Evolutionary conservation across 2,329 filamentous ascomycete species (phyloP), one percentile per base, ranked within the genome.

Genomic region (Cephalotrichum gorgonifer): DNA sequence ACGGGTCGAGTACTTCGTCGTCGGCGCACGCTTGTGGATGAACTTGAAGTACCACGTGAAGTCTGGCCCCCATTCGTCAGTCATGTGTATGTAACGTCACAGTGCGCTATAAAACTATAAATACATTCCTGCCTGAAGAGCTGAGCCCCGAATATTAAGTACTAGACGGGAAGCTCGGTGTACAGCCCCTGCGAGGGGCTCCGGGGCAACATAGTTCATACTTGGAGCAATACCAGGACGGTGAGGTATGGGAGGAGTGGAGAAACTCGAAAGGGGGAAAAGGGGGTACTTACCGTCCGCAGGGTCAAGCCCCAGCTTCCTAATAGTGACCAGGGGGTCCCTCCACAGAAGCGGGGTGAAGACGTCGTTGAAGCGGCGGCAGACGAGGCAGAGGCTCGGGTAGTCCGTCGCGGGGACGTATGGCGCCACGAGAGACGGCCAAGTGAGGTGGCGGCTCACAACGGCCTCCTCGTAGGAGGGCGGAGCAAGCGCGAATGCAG

Each of bases 401-500:
- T 73, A 74, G 55, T 74, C 67, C 6, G 55, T 50, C 39, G 65
- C 54, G 2, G 60, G 55, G 43, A 78, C 54, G 53, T 70, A 72
- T 1, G 72, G 68, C 6, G 68, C 72, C 12, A 70, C 70, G 4
- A 79, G 53, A 27, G 59, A 59, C 15, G 78, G 63, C 73, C 75
- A 78, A 63, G 79, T 70, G 47, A 58, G 57, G 22, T 55, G 59
- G 22, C 58, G 57, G 9, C 58, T 61, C 7, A 64, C 56, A 2
- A 65, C 70, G 47, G 77, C 76, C 51, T 78, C 69, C 46, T 67
- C 62, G 58, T 81, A 81, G 0, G 76, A 75, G 1, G 77, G 76
- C n/a, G 73, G 67, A 11, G 25, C 45, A 14, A 33, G 33, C 15
- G n/a, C 45, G 3, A 26, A 23, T n/a, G 8, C 14, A 20, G 7